These are phyloP conservation scores for Spiromastix sp. DNA, from an alignment of 2,329 filamentous ascomycete species.

Conservation along the genomic window DNA sequence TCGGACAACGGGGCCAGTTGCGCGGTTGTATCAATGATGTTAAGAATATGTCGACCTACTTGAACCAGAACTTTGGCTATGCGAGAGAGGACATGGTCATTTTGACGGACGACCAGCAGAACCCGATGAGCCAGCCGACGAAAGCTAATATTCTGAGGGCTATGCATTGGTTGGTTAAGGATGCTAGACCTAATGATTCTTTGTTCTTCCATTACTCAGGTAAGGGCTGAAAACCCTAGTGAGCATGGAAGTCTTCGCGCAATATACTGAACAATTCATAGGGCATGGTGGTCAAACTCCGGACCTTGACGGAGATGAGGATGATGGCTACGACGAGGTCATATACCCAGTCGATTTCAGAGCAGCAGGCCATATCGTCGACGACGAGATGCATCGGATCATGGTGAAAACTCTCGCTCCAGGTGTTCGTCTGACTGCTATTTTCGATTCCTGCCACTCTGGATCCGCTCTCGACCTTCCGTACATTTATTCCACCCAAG, in stretches of 20 bases:
- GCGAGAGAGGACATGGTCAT: constrained; percentile 95
- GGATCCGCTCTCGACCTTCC: constrained; percentile 57
- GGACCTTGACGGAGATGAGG: constrained; percentile 64
- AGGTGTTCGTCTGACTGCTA: constrained; percentile 67
- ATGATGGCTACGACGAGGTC: constrained; percentile 67
- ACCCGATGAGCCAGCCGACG: constrained; percentile 92
- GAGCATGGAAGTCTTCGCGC: not conserved
- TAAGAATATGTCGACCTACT: constrained; percentile 88
- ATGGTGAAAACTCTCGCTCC: constrained; percentile 68
- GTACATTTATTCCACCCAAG: constrained; percentile 57
- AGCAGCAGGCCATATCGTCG: constrained; percentile 60
- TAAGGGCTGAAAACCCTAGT: constrained; percentile 30
- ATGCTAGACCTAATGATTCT: constrained; percentile 83
- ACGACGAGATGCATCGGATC: constrained; percentile 67
- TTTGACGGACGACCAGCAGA: constrained; percentile 92
- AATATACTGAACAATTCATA: constrained; percentile 20
- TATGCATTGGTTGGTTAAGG: constrained; percentile 97
- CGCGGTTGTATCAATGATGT: constrained; percentile 96
- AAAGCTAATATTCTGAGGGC: constrained; percentile 90
- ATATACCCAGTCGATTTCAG: constrained; percentile 70
- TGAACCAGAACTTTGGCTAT: constrained; percentile 83
- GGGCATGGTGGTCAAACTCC: constrained; percentile 68
- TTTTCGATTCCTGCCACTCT: constrained; percentile 60
- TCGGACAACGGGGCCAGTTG: constrained; percentile 80
- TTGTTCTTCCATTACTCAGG: constrained; percentile 97